Percentiles rank a stretch among this genome's conserved stretches.
phyloP scores from a whole-genome alignment of 2,329 filamentous ascomycete species.

The Rutstroemia sp. region DNA sequence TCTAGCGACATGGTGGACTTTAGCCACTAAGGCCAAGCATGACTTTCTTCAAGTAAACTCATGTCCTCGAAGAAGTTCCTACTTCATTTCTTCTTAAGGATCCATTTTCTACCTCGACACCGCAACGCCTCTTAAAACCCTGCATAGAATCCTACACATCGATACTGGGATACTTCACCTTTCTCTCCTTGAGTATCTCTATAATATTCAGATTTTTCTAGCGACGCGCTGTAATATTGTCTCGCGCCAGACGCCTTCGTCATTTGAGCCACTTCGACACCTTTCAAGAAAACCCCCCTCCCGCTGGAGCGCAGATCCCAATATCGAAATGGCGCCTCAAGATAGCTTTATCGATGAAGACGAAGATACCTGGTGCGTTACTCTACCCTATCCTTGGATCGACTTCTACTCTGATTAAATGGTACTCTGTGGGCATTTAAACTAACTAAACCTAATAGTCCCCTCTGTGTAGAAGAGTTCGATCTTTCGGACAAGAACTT shows the following conservation, averaged over 20 bases:
- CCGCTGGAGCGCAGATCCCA: not conserved
- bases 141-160: slow-evolving; percentile 4
- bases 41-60: slow-evolving; percentile 1
- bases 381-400: not conserved
- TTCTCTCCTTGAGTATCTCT: slow-evolving; percentile 1
- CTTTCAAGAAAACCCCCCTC: not conserved
- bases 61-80: slow-evolving; percentile 5
- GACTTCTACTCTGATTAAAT: not conserved
- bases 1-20: not conserved
- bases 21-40: not conserved
- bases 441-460: slow-evolving; percentile 47
- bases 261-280: not conserved
- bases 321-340: slow-evolving; percentile 51
- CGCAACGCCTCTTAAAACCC: not conserved
- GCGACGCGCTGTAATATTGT: slow-evolving; percentile 2
- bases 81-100: slow-evolving; percentile 5
- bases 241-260: not conserved
- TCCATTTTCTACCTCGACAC: not conserved
- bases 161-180: not conserved
- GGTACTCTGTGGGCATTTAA: slow-evolving; percentile 1
- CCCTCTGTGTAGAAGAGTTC: slow-evolving; percentile 97
- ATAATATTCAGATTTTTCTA: not conserved
- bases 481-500: slow-evolving; percentile 97
- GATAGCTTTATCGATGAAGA: slow-evolving; percentile 67
- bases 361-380: slow-evolving; percentile 58